These are phyloP conservation scores for Thraustotheca clavata DNA, from an alignment of 352 stramenopile genomes.

Conservation along the genomic window DNA sequence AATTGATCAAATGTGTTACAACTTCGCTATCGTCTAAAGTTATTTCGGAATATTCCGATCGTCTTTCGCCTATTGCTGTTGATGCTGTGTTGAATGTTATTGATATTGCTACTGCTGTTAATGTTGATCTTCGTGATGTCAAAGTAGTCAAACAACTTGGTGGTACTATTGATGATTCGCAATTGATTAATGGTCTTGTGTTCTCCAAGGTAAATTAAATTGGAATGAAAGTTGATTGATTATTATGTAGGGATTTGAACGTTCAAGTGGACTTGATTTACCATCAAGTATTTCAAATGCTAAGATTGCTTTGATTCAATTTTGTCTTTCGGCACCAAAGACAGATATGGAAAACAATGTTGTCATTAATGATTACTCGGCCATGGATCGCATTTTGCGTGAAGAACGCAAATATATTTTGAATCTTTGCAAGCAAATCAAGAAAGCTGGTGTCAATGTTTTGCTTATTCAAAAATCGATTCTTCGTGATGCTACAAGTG, in stretches of 20 bases:
- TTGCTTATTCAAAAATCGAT: conserved; percentile 99
- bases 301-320: conserved; percentile 99
- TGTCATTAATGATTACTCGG: conserved; percentile 99
- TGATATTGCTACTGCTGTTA: conserved; percentile 86
- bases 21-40: conserved; percentile 98
- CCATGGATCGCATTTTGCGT: conserved; percentile 98
- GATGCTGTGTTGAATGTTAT: conserved; percentile 97
- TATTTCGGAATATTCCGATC: conserved; percentile 96
- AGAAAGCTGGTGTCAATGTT: conserved; percentile 98
- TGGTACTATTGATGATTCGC: conserved; percentile 98
- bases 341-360: conserved; percentile 99
- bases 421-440: conserved; percentile 95
- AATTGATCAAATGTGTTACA: conserved; percentile 96
- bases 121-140: conserved; percentile 97
- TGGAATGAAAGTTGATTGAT: too few species aligned
- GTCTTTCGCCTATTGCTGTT: conserved; percentile 97
- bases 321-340: conserved; percentile 98
- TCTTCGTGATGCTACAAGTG: conserved; percentile 98
- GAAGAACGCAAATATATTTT: conserved; percentile 99
- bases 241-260: conserved; percentile 54
- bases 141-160: conserved; percentile 98
- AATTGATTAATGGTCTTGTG: conserved; percentile 96
- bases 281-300: conserved; percentile 92
- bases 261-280: conserved; percentile 44
- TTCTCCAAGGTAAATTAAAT: conserved; percentile 89